Percentiles rank a stretch among this genome's conserved stretches.
phyloP scores from a whole-genome alignment of 2,329 filamentous ascomycete species.

The Cordyceps cicadae region DNA sequence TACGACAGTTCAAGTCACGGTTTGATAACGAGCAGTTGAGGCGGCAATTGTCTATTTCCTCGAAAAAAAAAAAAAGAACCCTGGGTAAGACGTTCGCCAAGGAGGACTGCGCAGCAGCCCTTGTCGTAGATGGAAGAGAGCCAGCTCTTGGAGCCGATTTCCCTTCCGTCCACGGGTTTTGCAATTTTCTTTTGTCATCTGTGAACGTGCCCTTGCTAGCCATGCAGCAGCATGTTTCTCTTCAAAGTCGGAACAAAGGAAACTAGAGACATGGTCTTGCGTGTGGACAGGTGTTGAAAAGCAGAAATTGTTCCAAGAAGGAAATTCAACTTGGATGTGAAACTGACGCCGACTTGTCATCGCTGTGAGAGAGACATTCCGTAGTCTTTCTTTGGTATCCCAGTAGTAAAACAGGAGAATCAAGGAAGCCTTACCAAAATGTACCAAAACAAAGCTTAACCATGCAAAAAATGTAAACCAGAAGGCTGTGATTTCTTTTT shows the following conservation, averaged over 20 bases:
- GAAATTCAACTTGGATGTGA: not conserved
- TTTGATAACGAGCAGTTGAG: constrained; percentile 18
- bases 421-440: not conserved
- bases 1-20: not conserved
- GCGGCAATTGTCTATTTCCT: constrained; percentile 32
- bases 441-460: not conserved
- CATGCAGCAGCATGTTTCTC: constrained; percentile 14
- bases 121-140: not conserved
- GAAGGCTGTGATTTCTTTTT: not conserved
- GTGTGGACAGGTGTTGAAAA: not conserved
- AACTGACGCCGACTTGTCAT: not conserved
- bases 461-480: not conserved
- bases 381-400: constrained; percentile 1
- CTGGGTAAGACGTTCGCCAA: constrained; percentile 23
- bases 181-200: constrained; percentile 9
- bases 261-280: constrained; percentile 11
- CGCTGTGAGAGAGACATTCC: constrained; percentile 4
- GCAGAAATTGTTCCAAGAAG: not conserved
- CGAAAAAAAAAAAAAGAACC: constrained; percentile 20
- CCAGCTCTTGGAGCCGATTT: not conserved
- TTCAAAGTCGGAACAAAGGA: constrained; percentile 12
- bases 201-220: not conserved
- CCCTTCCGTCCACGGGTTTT: not conserved
- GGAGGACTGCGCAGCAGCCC: constrained; percentile 30
- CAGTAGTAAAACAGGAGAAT: constrained; percentile 4